Base-by-base conservation (phyloP, 495 filamentous ascomycete genomes). In the Gamarada debralockiae region DNA sequence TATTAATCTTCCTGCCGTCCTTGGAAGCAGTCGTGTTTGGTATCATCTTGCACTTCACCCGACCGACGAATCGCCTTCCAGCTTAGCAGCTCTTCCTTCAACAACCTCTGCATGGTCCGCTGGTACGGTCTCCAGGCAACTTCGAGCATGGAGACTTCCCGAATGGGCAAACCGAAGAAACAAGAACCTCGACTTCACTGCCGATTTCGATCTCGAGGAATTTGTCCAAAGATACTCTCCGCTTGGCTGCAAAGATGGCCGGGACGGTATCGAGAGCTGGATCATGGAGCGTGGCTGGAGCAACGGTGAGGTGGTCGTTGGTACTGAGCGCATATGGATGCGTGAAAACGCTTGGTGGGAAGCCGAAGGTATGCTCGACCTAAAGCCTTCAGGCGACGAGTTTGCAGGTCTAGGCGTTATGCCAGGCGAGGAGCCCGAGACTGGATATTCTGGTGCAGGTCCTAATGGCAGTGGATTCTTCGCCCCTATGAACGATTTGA, bases 331-430 rank as follows among this genome's bases (percentile, higher is more conserved):
- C 4, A 85, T 98, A 33, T 98, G 93, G 93, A 91, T 97, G 76
- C 78, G 93, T 37, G 93, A 98, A 65, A 81, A 73, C 43, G 84
- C 90, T 9, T 98, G 93, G 93, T 96, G 93, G 92, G 95, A 97
- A 68, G 92, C 92, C 10, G 93, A 98, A 68, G 87, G 82, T 53
- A 96, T 96, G 88, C 83, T 97, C 23, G 93, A 98, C 64, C 69
- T 97, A 52, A 95, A 95, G 67, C 83, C 87, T 0, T 64, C 67
- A 20, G 68, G 76, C 25, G 55, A 62, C 36, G 67, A 57, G 22
- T 73, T 75, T 58, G 72, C 67, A 45, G 75, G 76, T 64, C 69
- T 81, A 48, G 79, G 77, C 12, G 65, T 57, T 24, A 66, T 72
- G 62, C 54, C 68, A 17, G 67, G 61, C n/a, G 62, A 56, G 18